phyloP scores from a whole-genome alignment of 257 asterid genomes.

The Petunia secreta region DNA sequence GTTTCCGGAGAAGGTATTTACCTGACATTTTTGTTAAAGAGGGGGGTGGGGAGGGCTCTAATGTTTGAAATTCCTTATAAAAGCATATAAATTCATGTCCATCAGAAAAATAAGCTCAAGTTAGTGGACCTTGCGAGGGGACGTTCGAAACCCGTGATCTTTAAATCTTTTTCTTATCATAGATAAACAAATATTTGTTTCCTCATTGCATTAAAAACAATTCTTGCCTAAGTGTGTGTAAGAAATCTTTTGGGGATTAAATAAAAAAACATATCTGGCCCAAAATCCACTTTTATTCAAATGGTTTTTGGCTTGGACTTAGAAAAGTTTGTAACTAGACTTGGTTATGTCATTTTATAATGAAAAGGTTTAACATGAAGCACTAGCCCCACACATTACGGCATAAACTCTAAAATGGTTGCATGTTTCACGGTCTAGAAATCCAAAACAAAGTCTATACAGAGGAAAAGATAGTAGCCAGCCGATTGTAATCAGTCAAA shows the following conservation, averaged over 20 bases:
- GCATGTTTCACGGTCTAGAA: slow-evolving; percentile 7
- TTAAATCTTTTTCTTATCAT: not conserved
- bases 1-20: slow-evolving; percentile 48
- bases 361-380: slow-evolving; percentile 10
- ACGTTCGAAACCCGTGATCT: not conserved
- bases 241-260: too few relatives aligned
- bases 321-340: not conserved
- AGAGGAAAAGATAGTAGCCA: slow-evolving; percentile 1
- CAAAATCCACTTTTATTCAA: not conserved
- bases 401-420: not conserved
- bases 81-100: not conserved
- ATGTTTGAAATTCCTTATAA: not conserved
- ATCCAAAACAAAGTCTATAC: slow-evolving; percentile 18
- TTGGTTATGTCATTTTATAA: not conserved
- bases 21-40: not conserved
- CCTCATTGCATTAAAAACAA: not conserved
- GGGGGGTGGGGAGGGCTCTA: not conserved
- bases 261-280: not conserved
- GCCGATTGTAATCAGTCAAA: not conserved
- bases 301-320: not conserved
- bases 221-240: not conserved
- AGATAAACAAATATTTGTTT: not conserved
- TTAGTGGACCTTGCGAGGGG: not conserved
- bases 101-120: not conserved
- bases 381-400: not conserved